Conservation (phyloP, 2,329 filamentous ascomycete genomes). For the Niveomyces coronatus region DNA sequence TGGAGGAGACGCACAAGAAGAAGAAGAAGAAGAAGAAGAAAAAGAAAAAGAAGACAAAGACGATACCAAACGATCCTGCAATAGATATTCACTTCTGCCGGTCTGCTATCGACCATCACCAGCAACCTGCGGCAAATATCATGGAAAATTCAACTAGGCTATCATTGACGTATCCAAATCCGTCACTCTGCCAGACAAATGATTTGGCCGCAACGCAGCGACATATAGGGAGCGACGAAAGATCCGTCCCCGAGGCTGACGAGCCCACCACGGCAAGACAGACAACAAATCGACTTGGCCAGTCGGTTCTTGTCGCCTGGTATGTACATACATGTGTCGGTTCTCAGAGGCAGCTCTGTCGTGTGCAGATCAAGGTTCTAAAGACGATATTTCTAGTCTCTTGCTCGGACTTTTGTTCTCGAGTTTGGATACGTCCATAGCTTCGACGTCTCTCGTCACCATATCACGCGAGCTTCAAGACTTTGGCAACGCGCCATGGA, state of each 20-base stretch:
- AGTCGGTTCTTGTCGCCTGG: slow-evolving; percentile 12
- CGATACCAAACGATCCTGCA: too few species aligned
- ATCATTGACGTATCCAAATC: slow-evolving; percentile 25
- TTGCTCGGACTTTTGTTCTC: slow-evolving; percentile 45
- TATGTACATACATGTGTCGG: slow-evolving; percentile 9
- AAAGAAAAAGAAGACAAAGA: too few species aligned
- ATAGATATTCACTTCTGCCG: neutral
- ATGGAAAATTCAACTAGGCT: slow-evolving; percentile 12
- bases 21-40: too few species aligned
- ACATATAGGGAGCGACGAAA: slow-evolving; percentile 1
- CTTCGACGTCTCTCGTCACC: slow-evolving; percentile 47
- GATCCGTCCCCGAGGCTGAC: neutral
- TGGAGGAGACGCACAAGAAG: too few species aligned
- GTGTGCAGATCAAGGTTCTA: too few species aligned
- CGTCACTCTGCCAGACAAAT: slow-evolving; percentile 15
- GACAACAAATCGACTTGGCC: neutral
- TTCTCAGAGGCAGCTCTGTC: too few species aligned
- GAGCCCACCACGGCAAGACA: neutral
- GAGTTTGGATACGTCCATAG: slow-evolving; percentile 46
- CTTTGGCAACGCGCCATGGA: slow-evolving; percentile 43
- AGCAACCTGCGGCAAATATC: too few species aligned
- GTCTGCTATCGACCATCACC: too few species aligned
- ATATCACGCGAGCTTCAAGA: slow-evolving; percentile 43
- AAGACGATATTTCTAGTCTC: too few species aligned
- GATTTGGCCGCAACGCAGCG: neutral